phyloP scores from a whole-genome alignment of 2,329 filamentous ascomycete genomes.

The Fusarium paranaense region DNA sequence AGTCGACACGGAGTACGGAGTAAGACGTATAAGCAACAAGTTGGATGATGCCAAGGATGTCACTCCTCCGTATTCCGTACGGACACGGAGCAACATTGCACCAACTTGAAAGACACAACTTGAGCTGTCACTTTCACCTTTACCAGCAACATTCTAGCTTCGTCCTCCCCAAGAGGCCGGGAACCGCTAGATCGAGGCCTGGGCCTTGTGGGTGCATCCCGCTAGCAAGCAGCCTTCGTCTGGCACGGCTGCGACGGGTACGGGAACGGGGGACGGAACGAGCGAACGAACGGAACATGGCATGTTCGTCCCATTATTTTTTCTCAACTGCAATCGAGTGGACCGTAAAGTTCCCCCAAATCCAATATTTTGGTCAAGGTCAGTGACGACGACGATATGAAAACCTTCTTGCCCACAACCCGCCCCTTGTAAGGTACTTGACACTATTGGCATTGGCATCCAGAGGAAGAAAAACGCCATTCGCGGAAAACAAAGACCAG shows the following conservation, averaged over 20 bases:
- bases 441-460: neutral
- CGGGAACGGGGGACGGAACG: neutral
- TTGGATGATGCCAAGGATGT: neutral
- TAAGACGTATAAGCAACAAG: neutral
- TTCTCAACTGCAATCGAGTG: conserved; percentile 24
- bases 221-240: neutral
- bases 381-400: neutral
- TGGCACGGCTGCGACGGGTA: neutral
- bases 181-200: conserved; percentile 25
- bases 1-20: neutral
- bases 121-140: neutral
- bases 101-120: neutral
- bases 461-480: neutral
- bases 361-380: neutral
- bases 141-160: conserved; percentile 16
- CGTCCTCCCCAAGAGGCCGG: conserved; percentile 13
- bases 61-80: neutral
- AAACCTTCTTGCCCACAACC: neutral
- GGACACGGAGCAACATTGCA: neutral
- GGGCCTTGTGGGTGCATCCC: conserved; percentile 19
- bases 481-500: neutral
- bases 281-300: conserved; percentile 16
- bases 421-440: neutral
- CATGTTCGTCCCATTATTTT: conserved; percentile 16
- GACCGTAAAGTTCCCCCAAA: neutral